A percentile compares a stretch with the other conserved stretches of the same genome.
phyloP scores from a whole-genome alignment of 1,284 basidiomycete species.

The Apiotrichum siamense region DNA sequence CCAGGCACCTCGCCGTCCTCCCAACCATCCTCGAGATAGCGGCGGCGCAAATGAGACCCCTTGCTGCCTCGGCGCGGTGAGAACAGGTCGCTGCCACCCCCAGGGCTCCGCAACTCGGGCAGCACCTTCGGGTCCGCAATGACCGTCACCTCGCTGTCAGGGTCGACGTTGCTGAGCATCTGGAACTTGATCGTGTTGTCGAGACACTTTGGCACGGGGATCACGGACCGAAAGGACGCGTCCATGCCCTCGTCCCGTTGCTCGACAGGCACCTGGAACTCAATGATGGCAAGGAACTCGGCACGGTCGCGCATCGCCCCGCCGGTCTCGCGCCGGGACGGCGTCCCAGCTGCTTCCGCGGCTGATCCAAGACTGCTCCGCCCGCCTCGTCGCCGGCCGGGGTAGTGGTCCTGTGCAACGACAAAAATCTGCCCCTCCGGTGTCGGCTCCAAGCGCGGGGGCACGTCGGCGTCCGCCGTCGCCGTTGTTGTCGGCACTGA shows the following conservation, averaged over 20 bases:
- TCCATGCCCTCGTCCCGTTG: conserved; percentile 10
- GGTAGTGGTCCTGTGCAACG: conserved; percentile 23
- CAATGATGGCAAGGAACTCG: conserved; percentile 37
- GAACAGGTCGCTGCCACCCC: conserved; percentile 21
- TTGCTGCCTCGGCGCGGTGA: not conserved
- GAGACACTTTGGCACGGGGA: conserved; percentile 36
- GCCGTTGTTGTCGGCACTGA: conserved; percentile 20
- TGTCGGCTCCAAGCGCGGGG: conserved; percentile 23
- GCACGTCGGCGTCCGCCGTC: not conserved
- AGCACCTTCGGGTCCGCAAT: conserved; percentile 35
- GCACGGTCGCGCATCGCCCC: conserved; percentile 15
- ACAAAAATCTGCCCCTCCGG: conserved; percentile 29
- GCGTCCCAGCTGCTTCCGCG: not conserved
- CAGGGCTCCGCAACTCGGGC: conserved; percentile 20
- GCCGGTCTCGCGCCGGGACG: not conserved
- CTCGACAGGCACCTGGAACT: conserved; percentile 30
- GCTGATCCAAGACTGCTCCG: too few relatives aligned
- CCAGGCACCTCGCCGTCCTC: conserved; percentile 33
- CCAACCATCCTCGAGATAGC: conserved; percentile 29
- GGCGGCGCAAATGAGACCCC: not conserved
- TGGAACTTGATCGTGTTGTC: conserved; percentile 38
- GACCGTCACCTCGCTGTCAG: conserved; percentile 27
- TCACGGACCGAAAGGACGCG: conserved; percentile 8
- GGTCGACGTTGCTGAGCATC: conserved; percentile 19
- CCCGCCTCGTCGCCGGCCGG: conserved; percentile 4